Evolutionary conservation across 805 yeast genomes (phyloP), one percentile per base, ranked within the genome.

Genomic region (Saturnispora sanitii): DNA sequence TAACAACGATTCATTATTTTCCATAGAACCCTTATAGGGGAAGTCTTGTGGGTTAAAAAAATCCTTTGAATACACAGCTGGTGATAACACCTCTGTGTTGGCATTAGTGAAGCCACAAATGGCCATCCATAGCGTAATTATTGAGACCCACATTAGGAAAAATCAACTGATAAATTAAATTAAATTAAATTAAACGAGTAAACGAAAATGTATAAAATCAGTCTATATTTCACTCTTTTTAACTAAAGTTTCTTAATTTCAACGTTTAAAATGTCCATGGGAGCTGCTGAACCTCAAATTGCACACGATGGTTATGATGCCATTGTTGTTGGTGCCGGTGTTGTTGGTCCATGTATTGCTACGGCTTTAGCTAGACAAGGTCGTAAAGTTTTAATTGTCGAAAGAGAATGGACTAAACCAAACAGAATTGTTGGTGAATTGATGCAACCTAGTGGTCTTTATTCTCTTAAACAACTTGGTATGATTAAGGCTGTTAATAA

Each of bases 301-400:
- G 26, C 30, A 5, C 15, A 11, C 8, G 41, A 38, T 7, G 47
- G 57, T 29, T 86, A 75, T 61, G 98, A 92, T 55, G 90, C 80
- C 38, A 78, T 90, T 32, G 82, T 92, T 20, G 77, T 92, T 30
- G 98, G 98, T n/a, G 96, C 97, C n/a, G 98, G 98, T 42, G 95
- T 90, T 17, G 80, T 86, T 19, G 98, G 99, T 1, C 96, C 98
- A 2, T 79, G 90, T 42, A 70, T 90, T 16, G 96, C 96, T 33
- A 82, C 87, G 1, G 87, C 83, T 3, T 64, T 92, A 41, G 97
- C 95, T 1, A 72, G 90, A 51, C 94, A 84, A 54, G 97, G 97
- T 25, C 71, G 95, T 49, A 70, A 71, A 38, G 96, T 92, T 6
- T 60, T 82, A 39, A 69, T 82, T 17, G 67, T 82, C 15, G 99